Conservation (phyloP, 2,329 filamentous ascomycete species). For the Thielaviopsis musarum region DNA sequence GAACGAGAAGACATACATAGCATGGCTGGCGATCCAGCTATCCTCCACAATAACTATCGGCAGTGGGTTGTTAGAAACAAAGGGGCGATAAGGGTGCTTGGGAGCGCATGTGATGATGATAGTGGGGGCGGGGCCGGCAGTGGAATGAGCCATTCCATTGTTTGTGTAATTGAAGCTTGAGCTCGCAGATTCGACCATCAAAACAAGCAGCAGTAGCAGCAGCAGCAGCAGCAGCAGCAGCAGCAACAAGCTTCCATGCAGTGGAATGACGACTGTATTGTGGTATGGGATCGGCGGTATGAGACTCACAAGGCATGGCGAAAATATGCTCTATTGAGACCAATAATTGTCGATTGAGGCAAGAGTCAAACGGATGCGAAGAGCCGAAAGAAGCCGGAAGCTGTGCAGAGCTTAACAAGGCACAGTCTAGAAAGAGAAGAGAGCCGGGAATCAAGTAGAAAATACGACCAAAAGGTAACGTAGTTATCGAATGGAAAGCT, state of each 20-base stretch:
- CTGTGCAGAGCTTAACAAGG: not conserved
- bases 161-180: not conserved
- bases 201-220: not conserved
- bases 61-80: not conserved
- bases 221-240: not conserved
- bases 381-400: not conserved
- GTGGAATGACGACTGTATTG: not conserved
- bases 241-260: conserved; percentile 6
- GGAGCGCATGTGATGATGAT: not conserved
- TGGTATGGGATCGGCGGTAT: not conserved
- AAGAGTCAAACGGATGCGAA: not conserved
- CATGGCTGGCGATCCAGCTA: conserved; percentile 24
- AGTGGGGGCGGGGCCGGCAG: not conserved
- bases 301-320: conserved; percentile 23
- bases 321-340: not conserved
- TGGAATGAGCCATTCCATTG: not conserved
- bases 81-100: not conserved
- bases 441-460: not conserved
- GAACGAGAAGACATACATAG: conserved; percentile 17
- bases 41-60: conserved; percentile 23
- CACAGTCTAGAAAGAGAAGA: not conserved
- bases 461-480: not conserved
- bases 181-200: not conserved
- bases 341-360: not conserved
- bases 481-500: too few relatives aligned